Evolutionary conservation across 495 filamentous ascomycete species (phyloP), one percentile per base, ranked within the genome.

Genomic region (Penicillium subrubescens): DNA sequence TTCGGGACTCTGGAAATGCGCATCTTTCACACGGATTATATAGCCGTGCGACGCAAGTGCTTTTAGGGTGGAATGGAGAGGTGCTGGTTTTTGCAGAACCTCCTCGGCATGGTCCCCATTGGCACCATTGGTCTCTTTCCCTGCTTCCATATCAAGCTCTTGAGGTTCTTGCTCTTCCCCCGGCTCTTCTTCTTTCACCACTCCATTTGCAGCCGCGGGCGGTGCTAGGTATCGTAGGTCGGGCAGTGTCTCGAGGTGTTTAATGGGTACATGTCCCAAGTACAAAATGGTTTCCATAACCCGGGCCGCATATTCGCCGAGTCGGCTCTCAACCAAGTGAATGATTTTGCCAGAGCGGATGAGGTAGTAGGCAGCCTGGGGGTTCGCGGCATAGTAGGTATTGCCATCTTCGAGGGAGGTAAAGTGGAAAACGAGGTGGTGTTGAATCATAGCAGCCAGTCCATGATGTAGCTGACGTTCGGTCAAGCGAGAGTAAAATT

Each of bases 271-370:
- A 74, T 96, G 90, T 8, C 95, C 95, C 23, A 91, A 83, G 39
- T 87, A 81, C 34, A 97, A 77, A 12, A 98, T 84, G 53, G 89
- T 88, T 59, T 89, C 83, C 65, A 96, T 82, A 2, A 97, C 77
- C 33, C 84, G 83, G 46, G 88, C 86, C 0, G 92, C 93, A 71
- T 85, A 76, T 8, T 80, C 73, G 14, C 94, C 94, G 61, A 90
- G 87, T 64, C 88, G 83, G 10, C 82, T 84, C 61, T 92, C 87
- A 17, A 92, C 79, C 63, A 92, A 78, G 60, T 91, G 85, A 29
- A 95, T 76, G n/a, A 95, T 91, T 74, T 93, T 94, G 8, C 92
- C 93, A 21, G 86, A 84, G 31, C 94, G 90, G 19, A 91, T 78
- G 39, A 98, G 82, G 64, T 86, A 86, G 73, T 98, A 97, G 54